Conservation (phyloP, 2,329 filamentous ascomycete genomes). For the Ophiosphaerella herpotricha region DNA sequence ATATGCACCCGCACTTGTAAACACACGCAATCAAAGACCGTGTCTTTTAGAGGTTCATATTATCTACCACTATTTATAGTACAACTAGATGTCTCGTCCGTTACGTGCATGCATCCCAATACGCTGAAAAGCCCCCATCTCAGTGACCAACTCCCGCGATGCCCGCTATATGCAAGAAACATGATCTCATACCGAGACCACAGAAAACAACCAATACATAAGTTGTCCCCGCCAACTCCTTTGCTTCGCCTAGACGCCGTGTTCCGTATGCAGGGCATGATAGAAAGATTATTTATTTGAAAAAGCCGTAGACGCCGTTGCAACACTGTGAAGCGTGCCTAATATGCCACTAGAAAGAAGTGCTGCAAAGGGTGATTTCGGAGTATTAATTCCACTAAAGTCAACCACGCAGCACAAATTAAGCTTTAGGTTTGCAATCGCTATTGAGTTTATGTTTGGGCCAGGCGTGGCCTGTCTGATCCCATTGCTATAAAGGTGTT, state of each 20-base stretch:
- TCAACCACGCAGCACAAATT: neutral
- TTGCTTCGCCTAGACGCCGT: neutral
- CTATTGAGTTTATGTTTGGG: constrained; percentile 53
- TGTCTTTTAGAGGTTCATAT: neutral
- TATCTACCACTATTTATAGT: neutral
- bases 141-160: neutral
- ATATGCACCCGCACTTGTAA: too few species aligned
- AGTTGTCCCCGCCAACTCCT: neutral
- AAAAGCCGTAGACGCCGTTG: neutral
- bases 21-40: too few species aligned
- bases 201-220: too few species aligned
- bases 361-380: neutral
- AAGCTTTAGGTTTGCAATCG: constrained; percentile 34
- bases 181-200: neutral
- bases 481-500: constrained; percentile 31
- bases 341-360: neutral
- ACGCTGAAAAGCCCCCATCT: neutral
- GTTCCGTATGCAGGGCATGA: neutral
- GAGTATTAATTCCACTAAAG: neutral
- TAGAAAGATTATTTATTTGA: neutral
- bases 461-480: constrained; percentile 43
- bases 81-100: neutral
- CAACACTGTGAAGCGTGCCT: neutral
- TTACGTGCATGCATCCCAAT: neutral
- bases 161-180: neutral